Conservation (phyloP, 768 basidiomycete genomes). For the Auricularia sp. region DNA sequence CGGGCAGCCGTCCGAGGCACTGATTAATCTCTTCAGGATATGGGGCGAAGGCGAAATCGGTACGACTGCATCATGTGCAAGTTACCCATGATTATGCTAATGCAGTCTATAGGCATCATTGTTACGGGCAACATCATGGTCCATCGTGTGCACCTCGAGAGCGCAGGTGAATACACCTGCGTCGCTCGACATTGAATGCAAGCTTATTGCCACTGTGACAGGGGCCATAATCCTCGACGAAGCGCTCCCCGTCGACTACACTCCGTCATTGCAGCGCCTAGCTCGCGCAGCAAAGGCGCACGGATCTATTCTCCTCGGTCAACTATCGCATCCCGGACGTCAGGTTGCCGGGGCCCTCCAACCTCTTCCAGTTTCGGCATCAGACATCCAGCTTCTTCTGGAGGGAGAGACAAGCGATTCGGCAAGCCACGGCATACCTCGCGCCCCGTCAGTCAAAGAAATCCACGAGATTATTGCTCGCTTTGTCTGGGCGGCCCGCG, state of each 20-base stretch:
- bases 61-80: too few species aligned
- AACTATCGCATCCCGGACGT: neutral
- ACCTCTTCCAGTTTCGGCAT: neutral
- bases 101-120: too few species aligned
- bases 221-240: too few species aligned
- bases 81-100: too few species aligned
- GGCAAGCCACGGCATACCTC: neutral
- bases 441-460: neutral
- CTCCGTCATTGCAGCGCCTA: neutral
- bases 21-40: too few species aligned
- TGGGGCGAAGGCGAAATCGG: too few species aligned
- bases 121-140: too few species aligned
- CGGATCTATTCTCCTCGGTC: neutral
- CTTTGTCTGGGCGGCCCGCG: neutral
- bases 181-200: too few species aligned
- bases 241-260: neutral
- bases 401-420: neutral
- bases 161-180: too few species aligned
- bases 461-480: neutral
- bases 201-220: too few species aligned
- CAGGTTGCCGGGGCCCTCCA: neutral
- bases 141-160: too few species aligned
- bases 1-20: too few species aligned
- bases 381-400: neutral
- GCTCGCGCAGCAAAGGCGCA: neutral